Evolutionary conservation across 495 filamentous ascomycete species (phyloP), one percentile per base, ranked within the genome.

Genomic region (Bryoglossum gracile): DNA sequence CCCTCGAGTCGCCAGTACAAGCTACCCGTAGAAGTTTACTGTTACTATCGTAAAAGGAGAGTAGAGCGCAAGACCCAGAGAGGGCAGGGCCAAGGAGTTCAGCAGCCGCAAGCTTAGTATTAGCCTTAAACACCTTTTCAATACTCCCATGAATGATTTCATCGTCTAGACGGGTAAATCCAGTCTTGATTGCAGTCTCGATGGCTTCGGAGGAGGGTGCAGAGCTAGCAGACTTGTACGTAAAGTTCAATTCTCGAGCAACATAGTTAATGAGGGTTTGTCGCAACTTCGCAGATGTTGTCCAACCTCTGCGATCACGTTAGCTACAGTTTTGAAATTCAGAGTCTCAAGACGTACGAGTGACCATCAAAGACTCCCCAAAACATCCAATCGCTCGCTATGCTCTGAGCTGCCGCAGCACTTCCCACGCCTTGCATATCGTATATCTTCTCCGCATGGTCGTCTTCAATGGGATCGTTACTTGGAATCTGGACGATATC

Each of bases 321-420:
- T 45, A 50, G 37, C 46, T 39, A 40, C 33, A 11, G 18, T 40
- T 34, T 32, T 18, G 3, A 9, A 17, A 14, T 40, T 6, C n/a
- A 21, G 16, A 16, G 23, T n/a, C n/a, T n/a, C n/a, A 8, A 24
- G 47, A 75, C 77, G 63, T 67, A 90, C 88, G 86, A 85, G 66
- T 98, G 92, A 1, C 92, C 92, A 62, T 99, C 92, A 67, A 95
- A 99, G 10, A 99, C 89, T 32, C 88, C 91, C 94, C 94, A 99
- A 63, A 99, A 99, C 88, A 96, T 97, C 92, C 92, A 99, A 61
- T 99, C 92, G 50, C 77, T 88, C 36, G 68, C 80, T n/a, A 70
- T 43, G 22, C 42, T 50, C 41, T 4, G 69, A 64, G 25, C 74
- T 75, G 52, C 73, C 70, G 25, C 68, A 62, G 23, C 71, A 51